A percentile compares a stretch with the other conserved stretches of the same genome.
phyloP scores from a whole-genome alignment of 2,329 filamentous ascomycete species.

The Polychaeton citri region DNA sequence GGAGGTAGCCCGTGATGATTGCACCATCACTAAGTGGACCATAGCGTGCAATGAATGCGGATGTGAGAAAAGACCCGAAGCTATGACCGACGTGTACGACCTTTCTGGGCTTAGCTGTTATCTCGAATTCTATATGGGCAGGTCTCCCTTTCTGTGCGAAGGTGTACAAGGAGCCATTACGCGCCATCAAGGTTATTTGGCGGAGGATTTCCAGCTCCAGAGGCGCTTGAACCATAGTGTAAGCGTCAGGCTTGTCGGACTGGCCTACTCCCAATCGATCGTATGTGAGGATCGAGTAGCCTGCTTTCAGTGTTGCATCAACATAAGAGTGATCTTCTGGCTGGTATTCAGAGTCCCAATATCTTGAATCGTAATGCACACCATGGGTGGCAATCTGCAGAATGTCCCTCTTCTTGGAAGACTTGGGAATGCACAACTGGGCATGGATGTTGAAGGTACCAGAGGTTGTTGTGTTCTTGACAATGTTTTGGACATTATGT shows the following conservation, averaged over 20 bases:
- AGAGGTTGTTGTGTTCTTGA: slow-evolving; percentile 5
- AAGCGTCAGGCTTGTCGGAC: slow-evolving; percentile 6
- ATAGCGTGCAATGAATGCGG: slow-evolving; percentile 3
- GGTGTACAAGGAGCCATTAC: slow-evolving; percentile 5
- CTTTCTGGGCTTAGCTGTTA: too few relatives aligned
- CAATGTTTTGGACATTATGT: slow-evolving; percentile 1
- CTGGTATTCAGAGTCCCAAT: slow-evolving; percentile 26
- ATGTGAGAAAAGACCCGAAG: slow-evolving; percentile 7
- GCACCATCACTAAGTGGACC: slow-evolving; percentile 7
- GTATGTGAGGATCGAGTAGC: slow-evolving; percentile 9
- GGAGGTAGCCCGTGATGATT: slow-evolving; percentile 8
- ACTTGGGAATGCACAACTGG: slow-evolving; percentile 6
- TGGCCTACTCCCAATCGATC: slow-evolving; percentile 9
- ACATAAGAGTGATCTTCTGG: slow-evolving; percentile 11
- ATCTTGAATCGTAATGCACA: slow-evolving; percentile 23
- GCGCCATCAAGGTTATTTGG: slow-evolving; percentile 6
- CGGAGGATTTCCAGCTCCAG: slow-evolving; percentile 7
- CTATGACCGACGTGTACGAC: slow-evolving; percentile 11
- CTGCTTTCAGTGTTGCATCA: slow-evolving; percentile 5
- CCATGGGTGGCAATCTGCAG: slow-evolving; percentile 29
- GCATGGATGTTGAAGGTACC: slow-evolving; percentile 7
- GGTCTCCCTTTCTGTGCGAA: not conserved
- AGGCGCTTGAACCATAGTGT: slow-evolving; percentile 7
- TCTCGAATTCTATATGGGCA: too few relatives aligned
- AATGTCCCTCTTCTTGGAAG: slow-evolving; percentile 4